These are phyloP conservation scores for Nicotiana attenuata DNA, from an alignment of 257 asterid species.

Conservation along the genomic window DNA sequence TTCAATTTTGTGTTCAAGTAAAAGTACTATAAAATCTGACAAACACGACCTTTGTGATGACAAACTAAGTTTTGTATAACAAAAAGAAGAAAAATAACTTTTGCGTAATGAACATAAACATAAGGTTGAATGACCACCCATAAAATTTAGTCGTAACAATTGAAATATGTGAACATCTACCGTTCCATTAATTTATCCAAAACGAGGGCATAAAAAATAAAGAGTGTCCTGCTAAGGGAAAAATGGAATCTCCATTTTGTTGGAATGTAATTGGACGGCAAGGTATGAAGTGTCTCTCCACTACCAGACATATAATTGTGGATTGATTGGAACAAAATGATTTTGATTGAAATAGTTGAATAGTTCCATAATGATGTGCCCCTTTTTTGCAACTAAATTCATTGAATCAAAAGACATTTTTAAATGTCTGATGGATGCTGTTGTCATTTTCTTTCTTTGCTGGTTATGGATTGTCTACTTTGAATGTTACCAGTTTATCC, in stretches of 20 bases:
- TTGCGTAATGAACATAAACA: no score
- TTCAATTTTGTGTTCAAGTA: no score
- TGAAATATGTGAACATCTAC: neutral
- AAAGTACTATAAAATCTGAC: no score
- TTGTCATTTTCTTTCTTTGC: neutral
- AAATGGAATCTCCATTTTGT: slow-evolving; percentile 1
- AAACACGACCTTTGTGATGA: no score
- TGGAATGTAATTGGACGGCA: slow-evolving; percentile 1
- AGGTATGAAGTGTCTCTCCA: slow-evolving; percentile 2
- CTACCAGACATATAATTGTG: neutral
- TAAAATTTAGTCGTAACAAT: no score
- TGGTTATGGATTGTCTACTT: neutral
- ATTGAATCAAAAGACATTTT: neutral
- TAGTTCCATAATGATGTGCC: neutral
- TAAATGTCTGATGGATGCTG: neutral
- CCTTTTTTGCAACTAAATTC: neutral
- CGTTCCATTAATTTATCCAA: neutral
- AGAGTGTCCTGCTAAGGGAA: neutral
- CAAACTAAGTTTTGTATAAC: no score
- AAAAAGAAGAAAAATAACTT: no score
- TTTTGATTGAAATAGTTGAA: slow-evolving; percentile 22
- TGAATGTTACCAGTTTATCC: neutral
- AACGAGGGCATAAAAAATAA: neutral
- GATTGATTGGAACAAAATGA: neutral
- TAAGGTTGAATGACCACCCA: no score